A percentile compares a stretch with the other conserved stretches of the same genome.
phyloP scores from a whole-genome alignment of 2,329 filamentous ascomycete genomes.

The Pseudogymnoascus sp. region DNA sequence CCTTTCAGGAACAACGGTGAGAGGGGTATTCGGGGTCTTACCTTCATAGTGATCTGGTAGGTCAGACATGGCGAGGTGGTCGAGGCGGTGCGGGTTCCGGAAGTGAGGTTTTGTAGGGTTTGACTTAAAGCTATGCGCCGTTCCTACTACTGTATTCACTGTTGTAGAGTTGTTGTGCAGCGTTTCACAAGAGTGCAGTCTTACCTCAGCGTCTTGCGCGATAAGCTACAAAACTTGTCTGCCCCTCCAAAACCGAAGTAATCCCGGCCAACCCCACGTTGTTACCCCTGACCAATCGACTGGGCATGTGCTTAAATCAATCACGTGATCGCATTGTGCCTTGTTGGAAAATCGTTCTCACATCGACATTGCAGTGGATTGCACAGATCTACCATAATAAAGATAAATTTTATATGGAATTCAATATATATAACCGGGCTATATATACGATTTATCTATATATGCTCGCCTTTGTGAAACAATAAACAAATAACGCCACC shows the following conservation, averaged over 20 bases:
- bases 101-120: not conserved
- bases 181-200: slow-evolving; percentile 3
- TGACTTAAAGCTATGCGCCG: not conserved
- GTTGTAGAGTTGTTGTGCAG: not conserved
- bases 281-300: slow-evolving; percentile 5
- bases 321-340: not conserved
- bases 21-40: slow-evolving; percentile 10
- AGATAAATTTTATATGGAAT: not conserved
- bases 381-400: not conserved
- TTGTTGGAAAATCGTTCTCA: not conserved
- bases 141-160: not conserved
- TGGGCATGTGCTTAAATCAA: not conserved
- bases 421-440: not conserved
- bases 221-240: slow-evolving; percentile 7
- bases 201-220: slow-evolving; percentile 1
- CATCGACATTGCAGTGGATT: not conserved
- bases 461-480: not conserved
- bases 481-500: not conserved
- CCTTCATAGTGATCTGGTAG: slow-evolving; percentile 22
- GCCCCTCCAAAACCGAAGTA: slow-evolving; percentile 5
- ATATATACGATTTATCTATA: not conserved
- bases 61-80: slow-evolving; percentile 19
- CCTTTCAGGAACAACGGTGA: not conserved
- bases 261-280: slow-evolving; percentile 1
- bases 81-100: not conserved